Evolutionary conservation across 2,329 filamentous ascomycete genomes (phyloP).

Genomic region (Talaromyces rugulosus): DNA sequence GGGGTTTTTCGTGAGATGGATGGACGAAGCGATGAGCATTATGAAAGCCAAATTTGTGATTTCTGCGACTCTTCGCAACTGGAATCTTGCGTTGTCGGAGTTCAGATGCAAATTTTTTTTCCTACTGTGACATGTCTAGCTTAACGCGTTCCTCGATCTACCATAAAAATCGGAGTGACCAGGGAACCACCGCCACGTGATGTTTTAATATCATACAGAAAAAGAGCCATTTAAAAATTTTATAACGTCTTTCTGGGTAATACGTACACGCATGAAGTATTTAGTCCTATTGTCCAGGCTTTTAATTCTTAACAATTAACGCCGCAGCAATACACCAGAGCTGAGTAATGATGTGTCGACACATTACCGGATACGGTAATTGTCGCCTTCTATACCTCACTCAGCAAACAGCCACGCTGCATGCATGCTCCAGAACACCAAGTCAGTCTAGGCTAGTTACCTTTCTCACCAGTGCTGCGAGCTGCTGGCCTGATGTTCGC

Average conservation of each 20-base stretch:
- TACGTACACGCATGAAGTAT: not conserved
- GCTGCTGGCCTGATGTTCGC: not conserved
- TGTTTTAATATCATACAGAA: slow-evolving; percentile 36
- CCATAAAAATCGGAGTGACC: slow-evolving; percentile 30
- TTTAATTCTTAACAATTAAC: too few relatives aligned
- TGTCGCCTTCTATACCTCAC: not conserved
- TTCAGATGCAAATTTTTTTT: not conserved
- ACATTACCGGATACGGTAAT: not conserved
- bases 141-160: slow-evolving; percentile 27
- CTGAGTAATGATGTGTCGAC: not conserved
- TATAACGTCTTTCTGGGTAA: slow-evolving; percentile 8
- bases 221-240: slow-evolving; percentile 32
- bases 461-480: not conserved
- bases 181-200: slow-evolving; percentile 27
- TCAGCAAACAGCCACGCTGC: not conserved
- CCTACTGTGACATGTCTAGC: slow-evolving; percentile 35
- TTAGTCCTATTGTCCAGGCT: too few relatives aligned
- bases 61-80: slow-evolving; percentile 6
- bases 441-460: not conserved
- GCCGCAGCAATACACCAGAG: not conserved
- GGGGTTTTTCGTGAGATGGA: slow-evolving; percentile 26
- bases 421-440: not conserved
- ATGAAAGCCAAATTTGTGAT: slow-evolving; percentile 10
- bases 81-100: not conserved
- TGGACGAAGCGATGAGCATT: slow-evolving; percentile 38